Evolutionary conservation across 331 rosid genomes (phyloP).

Genomic region (Prunus yedoensis): DNA sequence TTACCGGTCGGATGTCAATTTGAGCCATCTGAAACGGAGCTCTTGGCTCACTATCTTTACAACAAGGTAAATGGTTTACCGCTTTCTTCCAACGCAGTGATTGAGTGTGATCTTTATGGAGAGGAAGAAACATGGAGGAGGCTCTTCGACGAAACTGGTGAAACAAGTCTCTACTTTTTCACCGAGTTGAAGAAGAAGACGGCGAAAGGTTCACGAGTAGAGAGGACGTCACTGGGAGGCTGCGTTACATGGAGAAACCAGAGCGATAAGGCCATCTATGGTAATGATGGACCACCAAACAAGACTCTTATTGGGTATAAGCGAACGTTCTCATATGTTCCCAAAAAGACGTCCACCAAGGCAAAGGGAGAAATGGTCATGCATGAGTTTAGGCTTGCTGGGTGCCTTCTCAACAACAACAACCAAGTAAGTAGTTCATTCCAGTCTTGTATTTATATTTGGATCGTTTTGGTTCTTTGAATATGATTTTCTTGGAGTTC

Average conservation of each 20-base stretch:
- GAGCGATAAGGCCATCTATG: background rate
- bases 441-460: background rate
- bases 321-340: background rate
- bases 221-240: background rate
- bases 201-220: background rate
- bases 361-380: background rate
- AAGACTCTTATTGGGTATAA: background rate
- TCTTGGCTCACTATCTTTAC: background rate
- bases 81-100: background rate
- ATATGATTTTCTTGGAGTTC: background rate
- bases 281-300: background rate
- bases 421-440: background rate
- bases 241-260: background rate
- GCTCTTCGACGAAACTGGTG: background rate
- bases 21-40: background rate
- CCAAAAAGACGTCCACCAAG: background rate
- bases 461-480: background rate
- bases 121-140: background rate
- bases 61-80: background rate
- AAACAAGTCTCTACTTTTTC: background rate
- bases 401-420: background rate
- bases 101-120: slow-evolving; percentile 6
- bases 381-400: slow-evolving; percentile 5
- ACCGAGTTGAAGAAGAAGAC: background rate
- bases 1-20: background rate